Evolutionary conservation across 768 basidiomycete species (phyloP), one percentile per base, ranked within the genome.

Genomic region (Sporobolomyces phaffii): DNA sequence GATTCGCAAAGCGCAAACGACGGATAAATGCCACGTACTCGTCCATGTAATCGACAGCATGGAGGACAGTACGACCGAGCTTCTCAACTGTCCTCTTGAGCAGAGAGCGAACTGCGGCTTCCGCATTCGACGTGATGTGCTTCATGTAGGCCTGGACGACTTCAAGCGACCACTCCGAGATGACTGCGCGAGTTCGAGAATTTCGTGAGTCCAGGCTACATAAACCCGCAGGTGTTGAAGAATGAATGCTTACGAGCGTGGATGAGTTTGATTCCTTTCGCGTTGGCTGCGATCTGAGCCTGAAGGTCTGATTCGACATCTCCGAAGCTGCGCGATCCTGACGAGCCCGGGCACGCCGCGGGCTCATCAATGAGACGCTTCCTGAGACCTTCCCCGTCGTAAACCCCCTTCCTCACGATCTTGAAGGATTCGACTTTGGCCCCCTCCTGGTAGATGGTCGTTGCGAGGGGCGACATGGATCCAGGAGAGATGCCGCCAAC

Each of bases 271-370:
- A 63, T 49, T 26, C 66, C 93, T 78, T 93, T 92, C 77, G 91
- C 84, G 76, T 96, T 96, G 10, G 91, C 90, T 2, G 91, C 90
- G 68, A 93, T 87, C 90, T 93, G 91, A 60, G 91, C 91, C 77
- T 91, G 90, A 54, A 94, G 76, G 76, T 94, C 91, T 73, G 89
- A 91, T 79, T 91, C 91, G 1, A 94, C 91, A 69, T 92, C 90
- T 51, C 86, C 81, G 58, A 92, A 84, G 74, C 90, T 89, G 63
- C 91, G 80, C 75, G 90, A 91, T 5, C 91, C 91, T 13, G 89
- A 90, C 73, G 87, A 89, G 33, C 90, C 88, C 18, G 88, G 87
- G 56, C 61, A 74, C 74, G 82, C 81, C 24, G 85, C 85, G 0
- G 92, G 91, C 70, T 85, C 85, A 28, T 87, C 86, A 49, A 92